Evolutionary conservation across 2,329 filamentous ascomycete genomes (phyloP).

Genomic region (Fusarium metavorans): DNA sequence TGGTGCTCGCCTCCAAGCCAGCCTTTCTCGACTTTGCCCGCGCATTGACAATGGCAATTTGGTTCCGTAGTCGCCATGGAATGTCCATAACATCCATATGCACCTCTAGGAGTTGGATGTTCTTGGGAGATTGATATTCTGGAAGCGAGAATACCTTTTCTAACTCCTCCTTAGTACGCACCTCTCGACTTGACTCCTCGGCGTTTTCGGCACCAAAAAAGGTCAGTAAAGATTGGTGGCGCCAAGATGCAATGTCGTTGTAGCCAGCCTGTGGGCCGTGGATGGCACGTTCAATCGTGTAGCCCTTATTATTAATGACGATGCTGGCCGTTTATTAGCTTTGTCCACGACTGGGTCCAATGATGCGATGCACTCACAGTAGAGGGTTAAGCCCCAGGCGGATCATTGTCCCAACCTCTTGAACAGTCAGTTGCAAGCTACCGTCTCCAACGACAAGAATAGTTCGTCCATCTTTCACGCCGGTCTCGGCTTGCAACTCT

Average conservation of each 20-base stretch:
- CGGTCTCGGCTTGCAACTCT: neutral
- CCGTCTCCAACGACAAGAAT: constrained; percentile 21
- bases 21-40: neutral
- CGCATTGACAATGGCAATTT: constrained; percentile 14
- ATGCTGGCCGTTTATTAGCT: neutral
- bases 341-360: accelerated
- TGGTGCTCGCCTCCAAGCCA: neutral
- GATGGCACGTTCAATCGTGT: constrained; percentile 19
- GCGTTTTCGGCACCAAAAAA: constrained; percentile 6
- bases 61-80: constrained; percentile 8
- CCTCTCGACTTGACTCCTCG: constrained; percentile 6
- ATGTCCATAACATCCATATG: constrained; percentile 22
- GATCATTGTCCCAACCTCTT: constrained; percentile 20
- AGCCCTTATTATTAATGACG: constrained; percentile 23
- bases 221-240: constrained; percentile 1
- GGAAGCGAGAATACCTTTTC: neutral
- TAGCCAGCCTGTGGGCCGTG: constrained; percentile 14
- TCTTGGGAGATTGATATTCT: neutral
- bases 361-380: neutral
- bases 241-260: constrained; percentile 20
- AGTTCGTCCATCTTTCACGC: neutral
- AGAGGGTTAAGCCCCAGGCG: constrained; percentile 4
- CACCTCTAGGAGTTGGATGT: constrained; percentile 18
- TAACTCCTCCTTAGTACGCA: constrained; percentile 13
- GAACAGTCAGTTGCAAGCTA: constrained; percentile 21